Evolutionary conservation across 768 basidiomycete species (phyloP).

Genomic region (Botryobasidium botryosum): DNA sequence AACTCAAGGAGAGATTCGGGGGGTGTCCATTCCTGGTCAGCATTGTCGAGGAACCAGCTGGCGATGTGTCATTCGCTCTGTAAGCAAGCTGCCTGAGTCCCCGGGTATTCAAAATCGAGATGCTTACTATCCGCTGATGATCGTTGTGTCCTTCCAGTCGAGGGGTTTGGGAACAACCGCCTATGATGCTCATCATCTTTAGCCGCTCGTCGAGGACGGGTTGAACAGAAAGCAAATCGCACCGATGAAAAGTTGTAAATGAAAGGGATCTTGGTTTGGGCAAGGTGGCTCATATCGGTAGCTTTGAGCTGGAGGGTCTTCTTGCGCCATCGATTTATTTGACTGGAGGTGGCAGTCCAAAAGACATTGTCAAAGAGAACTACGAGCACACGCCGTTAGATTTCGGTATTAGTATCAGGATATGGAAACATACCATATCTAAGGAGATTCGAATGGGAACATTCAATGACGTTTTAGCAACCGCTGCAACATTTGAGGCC

Average conservation of each 20-base stretch:
- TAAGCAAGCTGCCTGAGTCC: no score
- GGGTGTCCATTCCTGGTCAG: constrained; percentile 40
- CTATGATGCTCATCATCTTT: no score
- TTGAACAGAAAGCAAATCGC: background rate
- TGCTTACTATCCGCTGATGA: constrained; percentile 39
- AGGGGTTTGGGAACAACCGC: constrained; percentile 53
- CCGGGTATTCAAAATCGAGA: background rate
- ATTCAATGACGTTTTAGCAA: background rate
- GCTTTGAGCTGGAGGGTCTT: constrained; percentile 29
- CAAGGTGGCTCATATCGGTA: constrained; percentile 43
- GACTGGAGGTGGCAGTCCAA: constrained; percentile 47
- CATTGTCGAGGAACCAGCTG: constrained; percentile 51
- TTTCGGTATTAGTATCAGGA: no score
- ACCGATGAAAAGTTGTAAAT: background rate
- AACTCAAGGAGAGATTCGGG: constrained; percentile 33
- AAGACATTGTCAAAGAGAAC: constrained; percentile 45
- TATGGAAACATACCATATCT: constrained; percentile 28
- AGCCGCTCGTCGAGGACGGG: no score
- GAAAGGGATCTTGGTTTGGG: constrained; percentile 31
- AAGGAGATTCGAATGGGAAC: constrained; percentile 17
- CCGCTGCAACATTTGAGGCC: background rate
- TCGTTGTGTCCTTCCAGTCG: constrained; percentile 45
- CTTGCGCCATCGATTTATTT: constrained; percentile 50
- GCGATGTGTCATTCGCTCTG: no score
- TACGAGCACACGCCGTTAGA: no score